Base-by-base conservation (phyloP, 371 early-diverging fungal species). In the Mortierella polycephala region DNA sequence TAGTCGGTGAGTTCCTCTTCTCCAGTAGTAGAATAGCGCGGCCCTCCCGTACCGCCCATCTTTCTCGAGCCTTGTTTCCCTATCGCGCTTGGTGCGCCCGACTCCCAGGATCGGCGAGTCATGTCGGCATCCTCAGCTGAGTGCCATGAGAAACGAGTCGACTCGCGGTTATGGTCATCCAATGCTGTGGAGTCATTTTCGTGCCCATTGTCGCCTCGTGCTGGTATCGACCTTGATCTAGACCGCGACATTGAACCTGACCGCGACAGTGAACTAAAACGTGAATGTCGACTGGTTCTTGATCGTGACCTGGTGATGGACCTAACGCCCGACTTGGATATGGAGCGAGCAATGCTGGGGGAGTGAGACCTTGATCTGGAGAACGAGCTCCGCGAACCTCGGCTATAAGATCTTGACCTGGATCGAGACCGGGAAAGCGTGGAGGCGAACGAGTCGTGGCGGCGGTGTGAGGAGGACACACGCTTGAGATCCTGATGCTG, bases 81-180 rank as follows among this genome's bases (percentile, higher is more conserved):
- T 21, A 42, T 40, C 6, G 59, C 54, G 18, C 5, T 21, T 23
- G 51, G 60, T 11, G 51, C 60, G 21, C 49, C 23, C 11, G 74
- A 64, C 4, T 69, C 70, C 75, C 75, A 75, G 5, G 75, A 75
- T 37, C 59, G 67, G 16, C 70, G 61, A 23, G 39, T 50, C 7
- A 30, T 40, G n/a, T 39, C 53, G 12, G 56, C 46, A 47, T 62
- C 66, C 0, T 21, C 47, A 7, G 61, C 41, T 1, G 75, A 75
- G 0, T 47, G 67, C 75, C 75, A 75, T 16, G 75, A 75, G 44
- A 66, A 75, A 10, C 70, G 41, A 41, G 66, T 46, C 4, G 75
- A 67, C 12, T 66, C 55, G 11, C 62, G 58, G 6, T 54, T 50
- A 12, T n/a, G n/a, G 1, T 44, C 65, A 2, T 46, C 47, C 23